phyloP scores from a whole-genome alignment of 257 asterid species.

The Solanum dulcamara region DNA sequence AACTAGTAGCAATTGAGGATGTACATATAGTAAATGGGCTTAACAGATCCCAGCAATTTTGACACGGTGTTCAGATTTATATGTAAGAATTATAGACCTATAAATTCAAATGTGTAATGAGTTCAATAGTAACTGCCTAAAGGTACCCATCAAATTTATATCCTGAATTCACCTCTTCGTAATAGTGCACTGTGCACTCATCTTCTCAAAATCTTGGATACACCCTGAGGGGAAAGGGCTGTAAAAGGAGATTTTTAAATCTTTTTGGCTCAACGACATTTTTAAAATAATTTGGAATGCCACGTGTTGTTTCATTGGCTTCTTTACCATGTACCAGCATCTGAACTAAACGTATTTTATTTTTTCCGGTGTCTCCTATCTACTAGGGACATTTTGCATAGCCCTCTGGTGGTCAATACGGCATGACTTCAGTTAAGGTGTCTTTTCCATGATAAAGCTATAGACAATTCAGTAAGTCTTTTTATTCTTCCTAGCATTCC shows the following conservation, averaged over 20 bases:
- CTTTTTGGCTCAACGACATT: not conserved
- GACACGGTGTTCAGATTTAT: not conserved
- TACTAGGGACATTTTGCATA: not conserved
- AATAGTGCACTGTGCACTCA: not conserved
- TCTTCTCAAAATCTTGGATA: not conserved
- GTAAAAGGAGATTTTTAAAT: not conserved
- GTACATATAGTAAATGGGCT: not conserved
- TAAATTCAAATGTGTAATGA: not conserved
- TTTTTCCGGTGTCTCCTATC: not conserved
- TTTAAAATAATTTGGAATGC: not conserved
- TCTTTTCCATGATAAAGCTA: not conserved
- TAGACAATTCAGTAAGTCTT: not conserved
- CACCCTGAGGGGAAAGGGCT: not conserved
- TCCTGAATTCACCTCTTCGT: not conserved
- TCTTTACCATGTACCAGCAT: not conserved
- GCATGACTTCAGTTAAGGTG: not conserved
- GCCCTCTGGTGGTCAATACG: not conserved
- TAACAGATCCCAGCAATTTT: not conserved
- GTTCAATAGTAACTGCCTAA: not conserved
- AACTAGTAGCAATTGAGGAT: not conserved
- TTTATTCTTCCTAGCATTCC: not conserved
- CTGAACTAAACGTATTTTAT: not conserved
- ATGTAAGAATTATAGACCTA: not conserved
- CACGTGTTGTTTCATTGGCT: not conserved
- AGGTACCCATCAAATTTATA: not conserved